Conservation (phyloP, 2,329 filamentous ascomycete genomes). For the Colletotrichum sp. region DNA sequence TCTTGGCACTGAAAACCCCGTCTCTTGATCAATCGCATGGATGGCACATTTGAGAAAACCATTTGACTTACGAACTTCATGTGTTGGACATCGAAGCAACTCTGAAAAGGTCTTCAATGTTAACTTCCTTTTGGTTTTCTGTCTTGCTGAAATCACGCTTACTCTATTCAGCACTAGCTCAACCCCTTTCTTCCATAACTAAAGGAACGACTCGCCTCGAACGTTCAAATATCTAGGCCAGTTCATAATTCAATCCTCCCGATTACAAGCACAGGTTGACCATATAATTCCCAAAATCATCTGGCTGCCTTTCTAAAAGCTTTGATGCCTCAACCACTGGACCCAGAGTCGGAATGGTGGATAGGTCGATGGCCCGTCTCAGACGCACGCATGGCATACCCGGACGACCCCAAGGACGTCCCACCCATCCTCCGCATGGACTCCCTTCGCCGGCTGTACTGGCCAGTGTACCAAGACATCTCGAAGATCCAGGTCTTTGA, state of each 20-base stretch:
- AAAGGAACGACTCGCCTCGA: too few relatives aligned
- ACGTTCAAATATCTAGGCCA: too few relatives aligned
- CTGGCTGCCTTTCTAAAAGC: rapidly evolving
- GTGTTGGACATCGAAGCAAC: not conserved
- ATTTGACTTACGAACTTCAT: not conserved
- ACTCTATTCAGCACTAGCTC: too few relatives aligned
- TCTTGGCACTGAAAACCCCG: too few relatives aligned
- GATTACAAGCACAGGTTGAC: rapidly evolving
- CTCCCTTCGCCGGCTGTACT: rapidly evolving
- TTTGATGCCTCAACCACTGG: not conserved
- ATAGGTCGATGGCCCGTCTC: not conserved
- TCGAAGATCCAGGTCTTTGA: not conserved
- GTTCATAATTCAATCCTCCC: rapidly evolving
- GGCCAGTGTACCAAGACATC: not conserved
- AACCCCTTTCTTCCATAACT: too few relatives aligned
- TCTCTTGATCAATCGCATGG: too few relatives aligned
- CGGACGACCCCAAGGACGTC: not conserved
- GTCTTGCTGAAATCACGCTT: too few relatives aligned
- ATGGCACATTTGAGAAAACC: too few relatives aligned
- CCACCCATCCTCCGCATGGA: not conserved
- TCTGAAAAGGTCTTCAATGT: rapidly evolving
- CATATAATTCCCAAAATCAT: rapidly evolving
- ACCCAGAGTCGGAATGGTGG: not conserved
- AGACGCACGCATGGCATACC: not conserved
- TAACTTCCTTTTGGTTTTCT: too few relatives aligned